Evolutionary conservation across 176 grass and related monocot genomes (phyloP).

Genomic region (Bromus sterilis): DNA sequence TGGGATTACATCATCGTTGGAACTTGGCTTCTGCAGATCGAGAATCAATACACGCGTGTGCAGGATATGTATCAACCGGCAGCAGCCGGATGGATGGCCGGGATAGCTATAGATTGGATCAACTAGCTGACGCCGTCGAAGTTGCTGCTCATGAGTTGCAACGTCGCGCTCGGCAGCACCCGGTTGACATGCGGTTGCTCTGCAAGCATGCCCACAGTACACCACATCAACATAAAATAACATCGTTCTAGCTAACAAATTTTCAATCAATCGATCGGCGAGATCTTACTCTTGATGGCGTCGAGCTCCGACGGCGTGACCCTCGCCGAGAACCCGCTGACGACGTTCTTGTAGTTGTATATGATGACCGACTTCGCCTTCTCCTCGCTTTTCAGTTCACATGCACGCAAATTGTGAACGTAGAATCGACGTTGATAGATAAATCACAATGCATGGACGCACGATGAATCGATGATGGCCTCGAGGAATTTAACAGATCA

Average conservation of each 20-base stretch:
- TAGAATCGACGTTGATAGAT: too few relatives aligned
- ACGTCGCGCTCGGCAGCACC: constrained; percentile 34
- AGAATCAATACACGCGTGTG: not conserved
- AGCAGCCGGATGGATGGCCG: not conserved
- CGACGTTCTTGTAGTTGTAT: constrained; percentile 70
- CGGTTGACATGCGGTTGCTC: constrained; percentile 56
- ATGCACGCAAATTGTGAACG: too few relatives aligned
- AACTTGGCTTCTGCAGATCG: not conserved
- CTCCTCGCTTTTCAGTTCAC: constrained; percentile 55
- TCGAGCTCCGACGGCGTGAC: constrained; percentile 65
- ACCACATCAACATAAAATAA: not conserved
- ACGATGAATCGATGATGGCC: too few relatives aligned
- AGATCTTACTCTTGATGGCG: constrained; percentile 45
- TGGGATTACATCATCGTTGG: not conserved
- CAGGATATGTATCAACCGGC: not conserved
- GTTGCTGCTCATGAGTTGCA: constrained; percentile 40
- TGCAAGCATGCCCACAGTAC: not conserved
- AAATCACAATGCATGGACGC: too few relatives aligned
- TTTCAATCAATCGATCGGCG: not conserved
- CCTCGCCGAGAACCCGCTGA: constrained; percentile 78
- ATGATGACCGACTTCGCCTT: constrained; percentile 49
- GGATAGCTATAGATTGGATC: not conserved
- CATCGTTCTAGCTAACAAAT: not conserved
- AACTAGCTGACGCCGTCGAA: constrained; percentile 23
- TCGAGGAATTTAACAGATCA: too few relatives aligned